A percentile compares a stretch with the other conserved stretches of the same genome.
These are phyloP conservation scores for Penicillium brevicompactum DNA, from an alignment of 2,329 filamentous ascomycete genomes.

Conservation along the genomic window DNA sequence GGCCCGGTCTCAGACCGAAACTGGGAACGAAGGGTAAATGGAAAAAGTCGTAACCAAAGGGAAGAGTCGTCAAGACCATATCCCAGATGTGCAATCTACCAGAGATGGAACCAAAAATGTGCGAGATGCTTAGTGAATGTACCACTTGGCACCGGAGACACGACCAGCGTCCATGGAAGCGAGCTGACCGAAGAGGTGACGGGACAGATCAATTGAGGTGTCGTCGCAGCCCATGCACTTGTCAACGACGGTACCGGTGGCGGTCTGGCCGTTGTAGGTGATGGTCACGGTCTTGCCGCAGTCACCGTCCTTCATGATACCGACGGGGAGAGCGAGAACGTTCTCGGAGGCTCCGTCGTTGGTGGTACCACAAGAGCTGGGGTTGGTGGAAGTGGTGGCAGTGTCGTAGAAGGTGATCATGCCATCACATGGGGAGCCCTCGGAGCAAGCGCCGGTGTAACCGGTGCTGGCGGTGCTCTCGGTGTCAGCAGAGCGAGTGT, in stretches of 20 bases:
- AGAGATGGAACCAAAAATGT: conserved; percentile 18
- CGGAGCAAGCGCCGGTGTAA: conserved; percentile 28
- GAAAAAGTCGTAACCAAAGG: conserved; percentile 13
- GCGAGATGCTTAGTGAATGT: conserved; percentile 35
- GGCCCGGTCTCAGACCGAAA: conserved; percentile 6
- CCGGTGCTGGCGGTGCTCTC: conserved; percentile 16
- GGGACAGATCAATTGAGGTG: conserved; percentile 62
- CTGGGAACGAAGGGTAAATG: conserved; percentile 19
- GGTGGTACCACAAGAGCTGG: conserved; percentile 61
- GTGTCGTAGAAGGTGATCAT: conserved; percentile 75
- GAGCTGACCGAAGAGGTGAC: conserved; percentile 58
- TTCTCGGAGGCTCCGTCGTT: conserved; percentile 59
- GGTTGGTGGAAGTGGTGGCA: conserved; percentile 59
- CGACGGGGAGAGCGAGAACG: conserved; percentile 69
- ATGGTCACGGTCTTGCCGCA: conserved; percentile 72
- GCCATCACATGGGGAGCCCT: conserved; percentile 48
- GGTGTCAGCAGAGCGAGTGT: conserved; percentile 19
- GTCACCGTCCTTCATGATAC: conserved; percentile 69
- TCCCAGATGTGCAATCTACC: conserved; percentile 23
- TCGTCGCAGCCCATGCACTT: conserved; percentile 71
- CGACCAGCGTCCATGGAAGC: conserved; percentile 41
- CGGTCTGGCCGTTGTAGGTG: conserved; percentile 59
- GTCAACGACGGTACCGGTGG: conserved; percentile 66
- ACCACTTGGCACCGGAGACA: conserved; percentile 45
- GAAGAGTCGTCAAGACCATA: conserved; percentile 23